Conservation (phyloP, 106 monocot genomes). For the Acorus calamus region DNA sequence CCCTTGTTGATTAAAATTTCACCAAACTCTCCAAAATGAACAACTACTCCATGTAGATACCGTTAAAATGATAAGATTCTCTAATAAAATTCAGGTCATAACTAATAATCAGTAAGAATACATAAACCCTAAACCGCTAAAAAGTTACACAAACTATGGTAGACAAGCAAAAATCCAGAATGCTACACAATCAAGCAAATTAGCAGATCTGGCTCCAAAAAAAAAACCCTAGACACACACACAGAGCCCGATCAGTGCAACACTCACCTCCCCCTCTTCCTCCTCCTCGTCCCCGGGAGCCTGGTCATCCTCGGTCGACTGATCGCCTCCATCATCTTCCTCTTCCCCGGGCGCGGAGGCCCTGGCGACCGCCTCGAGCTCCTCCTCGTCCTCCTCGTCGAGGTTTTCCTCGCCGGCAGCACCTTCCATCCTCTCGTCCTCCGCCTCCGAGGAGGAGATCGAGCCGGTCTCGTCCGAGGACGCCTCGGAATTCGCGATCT, state of each 20-base stretch:
- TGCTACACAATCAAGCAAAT: no score
- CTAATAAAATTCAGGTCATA: neutral
- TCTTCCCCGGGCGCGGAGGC: conserved; percentile 37
- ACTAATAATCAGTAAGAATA: neutral
- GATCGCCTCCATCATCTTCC: conserved; percentile 21
- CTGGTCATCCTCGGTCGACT: conserved; percentile 38
- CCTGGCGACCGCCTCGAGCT: conserved; percentile 54
- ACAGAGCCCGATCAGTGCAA: neutral
- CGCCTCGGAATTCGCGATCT: conserved; percentile 26
- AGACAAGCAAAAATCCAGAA: no score
- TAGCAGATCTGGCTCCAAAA: no score
- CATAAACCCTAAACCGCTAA: no score
- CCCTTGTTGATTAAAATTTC: neutral
- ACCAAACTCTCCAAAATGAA: neutral
- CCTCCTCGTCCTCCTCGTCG: conserved; percentile 57
- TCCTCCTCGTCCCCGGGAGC: conserved; percentile 21
- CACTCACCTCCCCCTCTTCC: conserved; percentile 2
- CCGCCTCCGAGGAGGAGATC: conserved; percentile 20
- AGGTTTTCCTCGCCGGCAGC: neutral
- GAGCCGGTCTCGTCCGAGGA: conserved; percentile 38
- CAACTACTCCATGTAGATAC: neutral
- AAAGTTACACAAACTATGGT: no score
- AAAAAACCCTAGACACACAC: neutral
- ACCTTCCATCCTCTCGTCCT: conserved; percentile 12
- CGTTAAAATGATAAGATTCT: neutral